Percentiles rank a stretch among this genome's conserved stretches.
These are phyloP conservation scores for Zygoascus sp. DNA, from an alignment of 1,139 yeast species.

Conservation along the genomic window DNA sequence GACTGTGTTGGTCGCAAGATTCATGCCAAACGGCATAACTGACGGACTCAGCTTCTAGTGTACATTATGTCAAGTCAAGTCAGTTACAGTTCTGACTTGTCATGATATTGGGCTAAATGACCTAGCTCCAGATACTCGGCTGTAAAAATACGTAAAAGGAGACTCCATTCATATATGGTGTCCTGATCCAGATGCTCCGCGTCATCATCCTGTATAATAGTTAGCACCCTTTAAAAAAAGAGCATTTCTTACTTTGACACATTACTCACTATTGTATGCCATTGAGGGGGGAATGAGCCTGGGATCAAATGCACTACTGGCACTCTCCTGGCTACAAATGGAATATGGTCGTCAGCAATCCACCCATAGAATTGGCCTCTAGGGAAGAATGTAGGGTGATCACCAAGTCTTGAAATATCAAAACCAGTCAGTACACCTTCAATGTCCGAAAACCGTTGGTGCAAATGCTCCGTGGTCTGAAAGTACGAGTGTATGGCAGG, in stretches of 20 bases:
- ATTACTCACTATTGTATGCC: slow-evolving; percentile 43
- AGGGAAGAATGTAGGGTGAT: slow-evolving; percentile 20
- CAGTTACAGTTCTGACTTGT: slow-evolving; percentile 13
- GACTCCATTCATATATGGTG: slow-evolving; percentile 38
- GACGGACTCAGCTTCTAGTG: too few relatives aligned
- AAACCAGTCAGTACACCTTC: slow-evolving; percentile 23
- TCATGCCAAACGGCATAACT: too few relatives aligned
- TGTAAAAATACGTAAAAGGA: slow-evolving; percentile 33
- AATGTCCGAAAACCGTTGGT: slow-evolving; percentile 34
- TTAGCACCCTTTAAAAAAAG: neutral
- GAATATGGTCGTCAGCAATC: slow-evolving; percentile 53
- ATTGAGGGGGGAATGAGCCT: slow-evolving; percentile 43
- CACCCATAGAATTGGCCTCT: slow-evolving; percentile 27
- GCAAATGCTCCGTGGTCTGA: slow-evolving; percentile 40
- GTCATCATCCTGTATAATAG: slow-evolving; percentile 29
- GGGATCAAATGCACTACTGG: slow-evolving; percentile 51
- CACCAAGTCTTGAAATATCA: slow-evolving; percentile 16
- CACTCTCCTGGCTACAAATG: slow-evolving; percentile 45
- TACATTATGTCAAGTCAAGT: too few relatives aligned
- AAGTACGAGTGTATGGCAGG: slow-evolving; percentile 45
- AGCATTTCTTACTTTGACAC: neutral
- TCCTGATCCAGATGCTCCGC: slow-evolving; percentile 34
- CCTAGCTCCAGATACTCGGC: slow-evolving; percentile 34
- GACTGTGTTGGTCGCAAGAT: neutral
- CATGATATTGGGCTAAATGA: slow-evolving; percentile 11